Percentiles rank a stretch among this genome's conserved stretches.
These are phyloP conservation scores for Didymella lethalis DNA, from an alignment of 2,329 filamentous ascomycete genomes.

Conservation along the genomic window DNA sequence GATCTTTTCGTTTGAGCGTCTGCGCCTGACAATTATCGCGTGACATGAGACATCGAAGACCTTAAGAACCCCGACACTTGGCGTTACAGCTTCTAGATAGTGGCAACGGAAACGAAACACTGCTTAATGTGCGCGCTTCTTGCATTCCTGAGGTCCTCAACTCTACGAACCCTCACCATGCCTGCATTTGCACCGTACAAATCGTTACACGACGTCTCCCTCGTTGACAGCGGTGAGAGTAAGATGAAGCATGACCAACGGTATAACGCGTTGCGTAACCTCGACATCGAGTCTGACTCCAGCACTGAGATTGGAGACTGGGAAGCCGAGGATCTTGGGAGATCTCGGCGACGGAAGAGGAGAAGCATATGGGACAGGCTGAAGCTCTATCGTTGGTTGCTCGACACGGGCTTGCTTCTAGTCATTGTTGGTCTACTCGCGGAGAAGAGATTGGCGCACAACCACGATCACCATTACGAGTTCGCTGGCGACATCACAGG, in stretches of 20 bases:
- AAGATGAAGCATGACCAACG: constrained; percentile 32
- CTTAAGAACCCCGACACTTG: constrained; percentile 30
- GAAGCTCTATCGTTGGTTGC: constrained; percentile 35
- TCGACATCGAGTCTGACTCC: constrained; percentile 34
- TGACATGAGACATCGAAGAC: background rate
- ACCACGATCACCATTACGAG: constrained; percentile 29
- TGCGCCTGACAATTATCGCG: background rate
- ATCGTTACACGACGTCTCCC: constrained; percentile 27
- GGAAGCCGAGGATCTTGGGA: constrained; percentile 26
- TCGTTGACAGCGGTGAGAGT: constrained; percentile 14
- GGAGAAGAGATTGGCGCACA: constrained; percentile 34
- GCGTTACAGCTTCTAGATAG: constrained; percentile 40
- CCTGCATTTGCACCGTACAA: constrained; percentile 20
- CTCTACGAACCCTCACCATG: constrained; percentile 3
- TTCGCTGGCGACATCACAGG: constrained; percentile 43
- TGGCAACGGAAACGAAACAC: constrained; percentile 16
- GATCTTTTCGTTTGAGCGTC: background rate
- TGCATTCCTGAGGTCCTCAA: background rate
- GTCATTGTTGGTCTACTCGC: constrained; percentile 39
- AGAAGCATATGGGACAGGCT: constrained; percentile 26
- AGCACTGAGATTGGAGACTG: constrained; percentile 42
- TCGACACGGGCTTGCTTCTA: constrained; percentile 41
- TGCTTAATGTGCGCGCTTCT: background rate
- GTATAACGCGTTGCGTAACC: constrained; percentile 38
- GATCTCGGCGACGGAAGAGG: constrained; percentile 15